Evolutionary conservation across 2,329 filamentous ascomycete genomes (phyloP), one percentile per base, ranked within the genome.

Genomic region (Scedosporium aurantiacum): DNA sequence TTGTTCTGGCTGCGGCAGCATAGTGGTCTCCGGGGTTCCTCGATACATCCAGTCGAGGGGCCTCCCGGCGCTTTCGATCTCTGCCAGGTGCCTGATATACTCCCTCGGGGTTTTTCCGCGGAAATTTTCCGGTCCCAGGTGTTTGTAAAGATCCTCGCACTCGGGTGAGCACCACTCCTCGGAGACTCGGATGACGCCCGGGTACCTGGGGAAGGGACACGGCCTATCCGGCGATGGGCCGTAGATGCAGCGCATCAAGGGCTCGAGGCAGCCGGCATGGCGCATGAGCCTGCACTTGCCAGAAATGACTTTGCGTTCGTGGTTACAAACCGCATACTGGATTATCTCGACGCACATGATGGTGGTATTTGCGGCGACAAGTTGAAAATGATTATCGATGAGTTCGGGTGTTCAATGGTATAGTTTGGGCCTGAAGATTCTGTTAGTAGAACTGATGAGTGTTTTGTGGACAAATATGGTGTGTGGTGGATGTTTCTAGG

Each of bases 261-360:
- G 60, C 7, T 63, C 52, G 55, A 62, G 62, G 27, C 57, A 43
- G 8, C 54, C 32, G 2, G 61, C 40, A 14, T 58, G 56, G 3
- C 62, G 28, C 16, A 50, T 47, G 60, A 55, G 62, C n/a, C 55
- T 61, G 3, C 55, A 47, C 37, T 61, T 60, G 41, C 62, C 61
- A 16, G 45, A 60, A n/a, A 65, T 25, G 40, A 32, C 43, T n/a
- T 43, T 18, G 41, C 40, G 52, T 5, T 23, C 27, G 27, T 55
- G 57, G 52, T 66, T 63, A 23, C 56, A 43, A 32, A 63, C 63
- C 3, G 62, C 18, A 16, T 63, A 60, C 6, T 52, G 58, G 3
- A 55, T 27, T 18, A 28, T 56, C 18, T 63, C 54, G 59, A 63
- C 32, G 32, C 64, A 65, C 64, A 65, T 65, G 7, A 23, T 47